Percentiles rank a stretch among this genome's conserved stretches.
phyloP scores from a whole-genome alignment of 2,329 filamentous ascomycete genomes.

The Penicillium sp. region DNA sequence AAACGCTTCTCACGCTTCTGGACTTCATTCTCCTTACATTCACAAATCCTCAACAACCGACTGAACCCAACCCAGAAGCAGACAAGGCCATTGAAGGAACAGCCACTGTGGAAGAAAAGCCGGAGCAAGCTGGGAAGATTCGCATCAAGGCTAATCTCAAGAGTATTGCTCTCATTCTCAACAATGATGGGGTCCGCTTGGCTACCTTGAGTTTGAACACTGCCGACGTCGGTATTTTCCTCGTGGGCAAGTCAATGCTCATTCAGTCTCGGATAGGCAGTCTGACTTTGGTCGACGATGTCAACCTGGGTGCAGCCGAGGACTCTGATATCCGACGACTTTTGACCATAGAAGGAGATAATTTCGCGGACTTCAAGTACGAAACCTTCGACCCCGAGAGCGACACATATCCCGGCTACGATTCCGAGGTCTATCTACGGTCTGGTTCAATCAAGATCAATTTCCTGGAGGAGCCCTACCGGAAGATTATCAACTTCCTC shows the following conservation, averaged over 20 bases:
- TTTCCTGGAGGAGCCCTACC: constrained; percentile 92
- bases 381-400: constrained; percentile 79
- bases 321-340: constrained; percentile 74
- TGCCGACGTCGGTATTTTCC: constrained; percentile 80
- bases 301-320: constrained; percentile 78
- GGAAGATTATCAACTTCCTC: constrained; percentile 94
- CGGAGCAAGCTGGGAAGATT: constrained; percentile 59
- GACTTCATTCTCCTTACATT: constrained; percentile 95
- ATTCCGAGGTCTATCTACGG: constrained; percentile 79
- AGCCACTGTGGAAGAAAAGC: constrained; percentile 20
- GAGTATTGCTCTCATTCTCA: constrained; percentile 85
- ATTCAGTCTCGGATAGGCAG: constrained; percentile 80
- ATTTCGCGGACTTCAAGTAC: constrained; percentile 93
- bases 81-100: constrained; percentile 25
- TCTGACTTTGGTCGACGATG: constrained; percentile 79
- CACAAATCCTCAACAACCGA: constrained; percentile 53
- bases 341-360: constrained; percentile 88
- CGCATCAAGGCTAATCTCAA: constrained; percentile 88
- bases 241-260: constrained; percentile 76
- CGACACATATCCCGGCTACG: constrained; percentile 80
- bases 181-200: constrained; percentile 91
- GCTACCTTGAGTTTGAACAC: constrained; percentile 88
- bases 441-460: constrained; percentile 95
- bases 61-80: constrained; percentile 25
- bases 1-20: constrained; percentile 79